Percentiles rank a stretch among this genome's conserved stretches.
phyloP scores from a whole-genome alignment of 345 rosid species.

The Viola odorata region DNA sequence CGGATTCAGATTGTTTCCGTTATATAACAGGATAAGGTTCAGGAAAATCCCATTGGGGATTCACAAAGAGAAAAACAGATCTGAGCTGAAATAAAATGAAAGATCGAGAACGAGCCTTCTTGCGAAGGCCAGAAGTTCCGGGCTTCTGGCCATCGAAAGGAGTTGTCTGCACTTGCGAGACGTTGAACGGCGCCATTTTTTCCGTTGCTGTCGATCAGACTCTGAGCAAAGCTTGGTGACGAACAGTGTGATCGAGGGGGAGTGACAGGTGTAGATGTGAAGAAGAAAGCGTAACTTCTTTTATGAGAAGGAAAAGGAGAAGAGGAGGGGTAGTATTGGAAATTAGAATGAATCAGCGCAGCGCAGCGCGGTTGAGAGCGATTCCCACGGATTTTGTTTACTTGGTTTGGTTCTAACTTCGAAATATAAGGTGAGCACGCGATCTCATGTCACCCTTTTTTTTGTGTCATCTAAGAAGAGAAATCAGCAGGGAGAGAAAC shows the following conservation, averaged over 20 bases:
- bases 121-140: slow-evolving; percentile 98
- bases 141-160: slow-evolving; percentile 96
- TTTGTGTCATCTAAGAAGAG: no score
- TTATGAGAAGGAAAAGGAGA: neutral
- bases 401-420: no score
- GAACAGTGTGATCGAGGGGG: neutral
- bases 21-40: neutral
- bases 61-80: neutral
- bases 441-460: no score
- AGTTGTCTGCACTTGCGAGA: slow-evolving; percentile 48
- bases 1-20: neutral
- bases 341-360: neutral
- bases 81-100: neutral
- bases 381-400: slow-evolving; percentile 5
- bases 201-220: neutral
- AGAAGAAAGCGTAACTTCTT: slow-evolving; percentile 3
- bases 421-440: no score
- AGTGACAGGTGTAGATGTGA: neutral
- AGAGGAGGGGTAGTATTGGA: neutral
- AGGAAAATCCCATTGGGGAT: neutral
- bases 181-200: slow-evolving; percentile 57
- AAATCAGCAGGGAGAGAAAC: no score
- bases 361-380: neutral
- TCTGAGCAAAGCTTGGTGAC: neutral
- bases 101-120: slow-evolving; percentile 52